These are phyloP conservation scores for Candida nitratophila DNA, from an alignment of 805 yeast genomes.

Conservation along the genomic window DNA sequence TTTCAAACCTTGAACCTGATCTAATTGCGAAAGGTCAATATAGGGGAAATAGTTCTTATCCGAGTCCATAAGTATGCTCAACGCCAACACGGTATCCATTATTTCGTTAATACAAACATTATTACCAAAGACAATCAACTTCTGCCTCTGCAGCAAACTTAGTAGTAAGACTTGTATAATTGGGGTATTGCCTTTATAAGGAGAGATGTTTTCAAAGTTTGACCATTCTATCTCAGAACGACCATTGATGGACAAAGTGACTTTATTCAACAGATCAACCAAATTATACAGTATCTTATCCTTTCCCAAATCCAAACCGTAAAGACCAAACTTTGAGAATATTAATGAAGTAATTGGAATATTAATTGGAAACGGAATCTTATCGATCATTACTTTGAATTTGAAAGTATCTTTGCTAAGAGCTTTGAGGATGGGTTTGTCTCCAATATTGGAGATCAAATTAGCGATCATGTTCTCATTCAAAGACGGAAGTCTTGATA, in stretches of 20 bases:
- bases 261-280: conserved; percentile 6
- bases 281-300: conserved; percentile 17
- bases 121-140: conserved; percentile 29
- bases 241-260: background rate
- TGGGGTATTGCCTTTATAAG: conserved; percentile 26
- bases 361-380: conserved; percentile 21
- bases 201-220: conserved; percentile 2
- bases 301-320: conserved; percentile 25
- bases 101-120: conserved; percentile 40
- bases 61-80: conserved; percentile 30
- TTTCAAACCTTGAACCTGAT: conserved; percentile 33
- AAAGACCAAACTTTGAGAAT: conserved; percentile 17
- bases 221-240: background rate
- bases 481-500: conserved; percentile 10
- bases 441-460: background rate
- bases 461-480: background rate
- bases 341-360: conserved; percentile 21
- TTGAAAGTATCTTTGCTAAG: conserved; percentile 8
- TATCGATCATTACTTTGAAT: conserved; percentile 12
- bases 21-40: conserved; percentile 53
- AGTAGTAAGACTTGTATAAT: conserved; percentile 39
- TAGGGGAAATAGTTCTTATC: conserved; percentile 46
- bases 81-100: conserved; percentile 36
- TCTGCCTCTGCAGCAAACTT: conserved; percentile 42
- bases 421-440: background rate